These are phyloP conservation scores for Phalaenopsis hybrid DNA, from an alignment of 116 monocot genomes.

Conservation along the genomic window DNA sequence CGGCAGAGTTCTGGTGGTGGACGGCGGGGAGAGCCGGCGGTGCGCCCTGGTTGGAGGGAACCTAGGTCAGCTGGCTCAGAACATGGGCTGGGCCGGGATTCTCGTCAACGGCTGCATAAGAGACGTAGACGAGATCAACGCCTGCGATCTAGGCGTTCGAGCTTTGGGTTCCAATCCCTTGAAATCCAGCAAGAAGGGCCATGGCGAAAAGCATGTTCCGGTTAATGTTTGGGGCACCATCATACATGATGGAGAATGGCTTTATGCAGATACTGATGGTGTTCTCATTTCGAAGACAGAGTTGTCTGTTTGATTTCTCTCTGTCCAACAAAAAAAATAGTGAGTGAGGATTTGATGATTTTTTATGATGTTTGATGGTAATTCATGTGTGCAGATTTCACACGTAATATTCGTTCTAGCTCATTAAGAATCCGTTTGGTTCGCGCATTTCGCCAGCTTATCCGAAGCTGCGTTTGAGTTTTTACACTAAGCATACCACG, in stretches of 20 bases:
- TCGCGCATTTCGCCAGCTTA: no score
- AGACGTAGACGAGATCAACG: constrained; percentile 23
- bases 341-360: no score
- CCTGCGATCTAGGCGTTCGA: constrained; percentile 15
- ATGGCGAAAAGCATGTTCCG: constrained; percentile 18
- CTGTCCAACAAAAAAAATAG: no score
- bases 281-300: constrained; percentile 14
- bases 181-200: constrained; percentile 24
- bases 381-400: no score
- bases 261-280: constrained; percentile 21
- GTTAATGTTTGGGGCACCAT: constrained; percentile 17
- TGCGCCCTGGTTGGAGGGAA: constrained; percentile 24
- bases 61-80: constrained; percentile 21
- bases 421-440: no score
- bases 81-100: constrained; percentile 22
- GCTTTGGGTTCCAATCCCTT: constrained; percentile 22
- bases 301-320: constrained; percentile 9
- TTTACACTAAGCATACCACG: no score
- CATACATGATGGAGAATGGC: constrained; percentile 23
- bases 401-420: no score
- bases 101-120: constrained; percentile 25
- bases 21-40: constrained; percentile 20
- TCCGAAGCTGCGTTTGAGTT: no score
- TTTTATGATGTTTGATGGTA: no score
- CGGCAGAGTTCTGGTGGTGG: constrained; percentile 19